Evolutionary conservation across 2,329 filamentous ascomycete genomes (phyloP), one percentile per base, ranked within the genome.

Genomic region (Curvularia verruculosa): DNA sequence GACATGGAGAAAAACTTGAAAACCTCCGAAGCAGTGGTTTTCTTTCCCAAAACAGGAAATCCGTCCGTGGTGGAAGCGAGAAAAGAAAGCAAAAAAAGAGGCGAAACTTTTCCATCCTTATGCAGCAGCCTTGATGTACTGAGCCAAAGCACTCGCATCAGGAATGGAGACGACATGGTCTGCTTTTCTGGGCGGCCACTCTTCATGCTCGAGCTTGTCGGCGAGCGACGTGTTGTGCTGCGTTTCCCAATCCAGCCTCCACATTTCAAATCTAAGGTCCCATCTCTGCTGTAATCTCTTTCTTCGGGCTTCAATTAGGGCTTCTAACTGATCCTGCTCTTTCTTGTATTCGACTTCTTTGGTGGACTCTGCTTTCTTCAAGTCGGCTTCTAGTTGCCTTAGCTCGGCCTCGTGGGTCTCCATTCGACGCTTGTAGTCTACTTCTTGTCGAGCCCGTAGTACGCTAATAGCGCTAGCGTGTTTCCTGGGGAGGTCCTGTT

Each of bases 391-490:
- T 40, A 80, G 49, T 19, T 76, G 71, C 28, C 69, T 65, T 2
- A 78, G 51, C 51, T 80, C 78, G n/a, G 68, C 63, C 21, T 78
- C 71, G 54, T 81, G 79, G 48, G 77, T 72, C 47, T 75, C 68
- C 5, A 70, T 49, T 19, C 75, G 74, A 7, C 67, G 57, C 46
- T 74, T 73, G 43, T 75, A 66, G 7, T 78, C 71, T 29, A 78
- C 67, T 40, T 75, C 74, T 64, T 82, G 80, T 56, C 78, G 75
- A 21, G 78, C 79, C 10, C 80, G 70, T 7, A 82, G 61, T 6
- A 82, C 79, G 45, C 80, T 81, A 63, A 81, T 81, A 12, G 78
- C 79, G 49, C 74, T 78, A 19, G 74, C 72, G 46, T 82, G 80
- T 61, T 77, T 78, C 9, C 64, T 67, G 6, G 77, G 75, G 48